A percentile compares a stretch with the other conserved stretches of the same genome.
phyloP scores from a whole-genome alignment of 2,329 filamentous ascomycete genomes.

The Penicillium crustosum region DNA sequence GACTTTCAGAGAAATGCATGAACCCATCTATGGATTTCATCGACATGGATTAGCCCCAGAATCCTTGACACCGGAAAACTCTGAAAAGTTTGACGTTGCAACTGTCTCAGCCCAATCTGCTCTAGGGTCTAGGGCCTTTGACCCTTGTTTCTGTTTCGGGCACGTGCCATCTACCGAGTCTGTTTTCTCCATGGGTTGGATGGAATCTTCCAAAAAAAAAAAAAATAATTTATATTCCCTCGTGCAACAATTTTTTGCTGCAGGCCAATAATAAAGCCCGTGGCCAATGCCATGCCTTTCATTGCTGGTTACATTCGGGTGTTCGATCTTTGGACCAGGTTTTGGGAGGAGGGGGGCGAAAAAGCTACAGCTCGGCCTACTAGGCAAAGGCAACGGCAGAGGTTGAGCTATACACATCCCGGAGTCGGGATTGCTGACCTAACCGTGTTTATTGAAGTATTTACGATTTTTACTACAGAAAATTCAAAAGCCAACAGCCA shows the following conservation, averaged over 20 bases:
- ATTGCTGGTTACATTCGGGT: conserved; percentile 20
- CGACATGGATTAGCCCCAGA: conserved; percentile 10
- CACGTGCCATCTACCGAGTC: conserved; percentile 20
- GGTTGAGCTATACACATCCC: conserved; percentile 6
- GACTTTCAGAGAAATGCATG: conserved; percentile 17
- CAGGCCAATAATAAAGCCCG: conserved; percentile 5
- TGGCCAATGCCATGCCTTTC: conserved; percentile 14
- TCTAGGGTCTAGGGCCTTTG: not conserved
- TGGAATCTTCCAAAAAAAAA: conserved; percentile 9
- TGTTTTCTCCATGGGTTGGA: conserved; percentile 2
- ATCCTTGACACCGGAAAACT: conserved; percentile 6
- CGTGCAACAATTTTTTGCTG: conserved; percentile 9
- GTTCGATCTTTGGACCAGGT: conserved; percentile 10
- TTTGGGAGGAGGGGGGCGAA: conserved; percentile 14
- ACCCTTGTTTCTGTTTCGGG: conserved; percentile 12
- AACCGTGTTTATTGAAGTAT: conserved; percentile 1
- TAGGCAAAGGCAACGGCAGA: conserved; percentile 12
- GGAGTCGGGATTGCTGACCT: conserved; percentile 7
- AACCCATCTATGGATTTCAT: conserved; percentile 18
- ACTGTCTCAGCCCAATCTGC: conserved; percentile 6
- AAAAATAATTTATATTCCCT: not conserved
- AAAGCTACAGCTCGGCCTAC: conserved; percentile 1
- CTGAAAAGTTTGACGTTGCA: conserved; percentile 16
- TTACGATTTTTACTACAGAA: conserved; percentile 10
- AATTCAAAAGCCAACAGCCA: not conserved